phyloP scores from a whole-genome alignment of 768 basidiomycete genomes.

The Trametes maxima region DNA sequence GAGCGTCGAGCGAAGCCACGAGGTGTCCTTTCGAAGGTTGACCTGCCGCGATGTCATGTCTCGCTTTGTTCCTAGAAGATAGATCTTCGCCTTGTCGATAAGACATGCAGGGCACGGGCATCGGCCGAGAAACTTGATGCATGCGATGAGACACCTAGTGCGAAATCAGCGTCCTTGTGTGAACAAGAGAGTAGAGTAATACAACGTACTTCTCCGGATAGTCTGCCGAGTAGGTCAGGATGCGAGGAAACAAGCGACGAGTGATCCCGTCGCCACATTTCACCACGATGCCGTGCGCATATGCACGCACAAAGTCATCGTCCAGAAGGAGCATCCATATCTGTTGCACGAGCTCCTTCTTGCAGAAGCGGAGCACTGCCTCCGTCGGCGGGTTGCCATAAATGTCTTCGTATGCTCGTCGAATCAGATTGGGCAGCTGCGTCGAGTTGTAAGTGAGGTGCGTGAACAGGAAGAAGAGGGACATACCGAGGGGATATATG shows the following conservation, averaged over 20 bases:
- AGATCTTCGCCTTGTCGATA: constrained; percentile 31
- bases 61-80: constrained; percentile 31
- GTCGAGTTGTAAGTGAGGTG: no score
- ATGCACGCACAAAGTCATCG: constrained; percentile 31
- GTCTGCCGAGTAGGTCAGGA: constrained; percentile 37
- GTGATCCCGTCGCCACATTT: constrained; percentile 31
- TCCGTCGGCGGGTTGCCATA: no score
- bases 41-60: neutral
- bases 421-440: no score
- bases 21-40: constrained; percentile 13
- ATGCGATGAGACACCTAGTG: constrained; percentile 34
- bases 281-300: constrained; percentile 31
- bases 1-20: neutral
- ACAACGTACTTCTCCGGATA: constrained; percentile 42
- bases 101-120: constrained; percentile 45
- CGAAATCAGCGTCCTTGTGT: constrained; percentile 18
- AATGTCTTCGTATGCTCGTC: no score
- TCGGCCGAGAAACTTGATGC: constrained; percentile 41
- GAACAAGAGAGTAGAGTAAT: neutral
- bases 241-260: constrained; percentile 28
- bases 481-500: no score
- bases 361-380: constrained; percentile 35
- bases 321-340: constrained; percentile 32
- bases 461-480: no score
- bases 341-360: constrained; percentile 37